A percentile compares a stretch with the other conserved stretches of the same genome.
Conservation (phyloP, 305 asterid species). For the Euphrasia arctica region DNA sequence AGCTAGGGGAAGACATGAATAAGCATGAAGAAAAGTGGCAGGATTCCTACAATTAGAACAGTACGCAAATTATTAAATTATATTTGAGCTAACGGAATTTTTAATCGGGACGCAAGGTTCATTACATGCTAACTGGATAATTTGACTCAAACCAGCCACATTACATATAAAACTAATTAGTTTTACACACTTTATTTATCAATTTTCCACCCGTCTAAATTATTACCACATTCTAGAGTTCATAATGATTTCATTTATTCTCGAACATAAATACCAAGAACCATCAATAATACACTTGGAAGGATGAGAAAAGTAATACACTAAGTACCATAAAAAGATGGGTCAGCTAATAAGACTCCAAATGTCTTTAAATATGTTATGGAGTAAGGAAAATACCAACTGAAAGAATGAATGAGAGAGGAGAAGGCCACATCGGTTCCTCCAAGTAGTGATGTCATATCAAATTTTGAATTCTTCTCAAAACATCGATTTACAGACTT, state of each 20-base stretch:
- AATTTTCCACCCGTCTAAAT: too few species aligned
- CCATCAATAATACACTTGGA: not conserved
- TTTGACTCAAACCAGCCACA: too few species aligned
- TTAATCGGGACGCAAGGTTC: too few species aligned
- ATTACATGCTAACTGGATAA: too few species aligned
- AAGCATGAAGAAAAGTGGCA: slow-evolving; percentile 93
- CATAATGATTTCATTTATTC: not conserved
- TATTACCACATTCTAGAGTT: too few species aligned
- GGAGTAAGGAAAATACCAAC: slow-evolving; percentile 62
- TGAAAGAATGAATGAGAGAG: slow-evolving; percentile 93
- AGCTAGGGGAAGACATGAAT: slow-evolving; percentile 91
- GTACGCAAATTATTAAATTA: not conserved
- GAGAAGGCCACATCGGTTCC: slow-evolving; percentile 97
- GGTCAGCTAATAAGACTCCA: slow-evolving; percentile 11
- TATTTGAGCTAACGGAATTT: not conserved
- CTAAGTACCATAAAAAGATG: not conserved
- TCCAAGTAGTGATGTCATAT: slow-evolving; percentile 96
- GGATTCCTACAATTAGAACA: slow-evolving; percentile 47
- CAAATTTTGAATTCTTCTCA: slow-evolving; percentile 95
- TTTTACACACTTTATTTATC: too few species aligned
- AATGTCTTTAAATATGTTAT: slow-evolving; percentile 20
- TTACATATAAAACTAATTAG: too few species aligned
- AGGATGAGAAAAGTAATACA: not conserved
- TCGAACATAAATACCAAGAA: slow-evolving; percentile 8
- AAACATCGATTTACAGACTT: slow-evolving; percentile 93